Base-by-base conservation (phyloP, 345 rosid genomes). In the Euphorbia lathyris region DNA sequence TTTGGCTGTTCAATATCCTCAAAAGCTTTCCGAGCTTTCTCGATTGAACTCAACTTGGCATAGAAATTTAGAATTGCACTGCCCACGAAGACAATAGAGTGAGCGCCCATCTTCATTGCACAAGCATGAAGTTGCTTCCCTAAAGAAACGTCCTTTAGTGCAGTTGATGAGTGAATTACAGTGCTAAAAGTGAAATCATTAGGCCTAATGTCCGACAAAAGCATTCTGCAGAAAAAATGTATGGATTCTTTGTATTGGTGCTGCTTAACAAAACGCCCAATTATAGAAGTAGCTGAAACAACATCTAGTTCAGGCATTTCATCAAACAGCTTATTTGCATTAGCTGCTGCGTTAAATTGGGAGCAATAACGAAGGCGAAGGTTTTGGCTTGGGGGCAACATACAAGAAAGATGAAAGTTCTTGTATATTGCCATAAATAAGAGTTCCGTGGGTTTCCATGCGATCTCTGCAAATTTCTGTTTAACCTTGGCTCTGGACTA, bases 101-200 rank as follows among this genome's bases (percentile, higher is more conserved):
- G 65, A 17, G 86, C 85, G 17, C 96, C 97, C 74, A 83, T 75
- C 80, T 83, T 88, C 68, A 80, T 66, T 1, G 95, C 86, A 74
- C 43, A 82, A 23, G 77, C 80, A 73, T 92, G 98, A 52, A 88
- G 80, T 76, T 90, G 91, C 78, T 73, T 86, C 3, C 91, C 84
- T 38, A 81, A 58, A 45, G 62, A 19, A 59, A 88, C 65, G 78
- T 90, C 87, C 58, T 72, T 63, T 0, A 81, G 58, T 42, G 69
- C 76, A 12, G 83, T 76, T n/a, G 90, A 77, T 0, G 88, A 84
- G 36, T 72, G 87, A 71, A 93, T 70, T 27, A 87, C 81, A 0
- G 93, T 81, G 53, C 91, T 88, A 65, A 88, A 90, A 0, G 97
- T 93, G 82, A 80, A 90, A 68, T 90, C 89, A 70, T 77, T 90